phyloP scores from a whole-genome alignment of 441 rosid genomes.

The Corymbia calophylla region DNA sequence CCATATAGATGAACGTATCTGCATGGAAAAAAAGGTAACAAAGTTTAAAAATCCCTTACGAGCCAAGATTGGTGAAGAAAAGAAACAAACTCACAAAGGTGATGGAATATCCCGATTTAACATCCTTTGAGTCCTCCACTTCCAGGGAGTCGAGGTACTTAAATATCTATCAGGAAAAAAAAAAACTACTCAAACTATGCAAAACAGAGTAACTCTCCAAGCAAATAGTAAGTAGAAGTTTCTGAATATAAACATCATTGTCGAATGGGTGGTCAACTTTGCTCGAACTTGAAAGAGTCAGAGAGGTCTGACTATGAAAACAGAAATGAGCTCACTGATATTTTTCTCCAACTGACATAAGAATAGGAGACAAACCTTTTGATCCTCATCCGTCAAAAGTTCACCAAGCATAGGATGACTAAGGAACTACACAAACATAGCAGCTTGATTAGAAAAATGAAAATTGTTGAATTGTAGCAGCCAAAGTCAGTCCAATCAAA shows the following conservation, averaged over 20 bases:
- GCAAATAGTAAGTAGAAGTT: not conserved
- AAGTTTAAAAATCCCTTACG: not conserved
- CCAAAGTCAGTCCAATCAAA: not conserved
- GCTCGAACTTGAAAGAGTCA: not conserved
- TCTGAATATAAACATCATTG: not conserved
- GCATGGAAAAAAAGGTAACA: not conserved
- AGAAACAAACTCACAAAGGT: slow-evolving; percentile 59
- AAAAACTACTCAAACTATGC: not conserved
- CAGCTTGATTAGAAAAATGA: not conserved
- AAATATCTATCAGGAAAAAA: slow-evolving; percentile 43
- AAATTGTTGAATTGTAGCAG: not conserved
- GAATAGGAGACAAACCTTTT: slow-evolving; percentile 52
- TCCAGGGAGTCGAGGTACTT: slow-evolving; percentile 67
- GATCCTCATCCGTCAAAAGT: slow-evolving; percentile 85
- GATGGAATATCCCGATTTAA: slow-evolving; percentile 90
- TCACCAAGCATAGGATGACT: slow-evolving; percentile 87
- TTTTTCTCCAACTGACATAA: not conserved
- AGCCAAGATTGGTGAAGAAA: not conserved
- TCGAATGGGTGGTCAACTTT: not conserved
- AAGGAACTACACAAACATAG: slow-evolving; percentile 50
- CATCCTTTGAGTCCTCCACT: slow-evolving; percentile 94
- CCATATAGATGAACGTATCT: not conserved
- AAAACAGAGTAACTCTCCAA: not conserved
- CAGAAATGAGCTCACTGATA: not conserved
- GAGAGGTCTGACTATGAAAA: not conserved